A percentile compares a stretch with the other conserved stretches of the same genome.
These are phyloP conservation scores for Hypoxylon crocopeplum DNA, from an alignment of 495 filamentous ascomycete species.

Conservation along the genomic window DNA sequence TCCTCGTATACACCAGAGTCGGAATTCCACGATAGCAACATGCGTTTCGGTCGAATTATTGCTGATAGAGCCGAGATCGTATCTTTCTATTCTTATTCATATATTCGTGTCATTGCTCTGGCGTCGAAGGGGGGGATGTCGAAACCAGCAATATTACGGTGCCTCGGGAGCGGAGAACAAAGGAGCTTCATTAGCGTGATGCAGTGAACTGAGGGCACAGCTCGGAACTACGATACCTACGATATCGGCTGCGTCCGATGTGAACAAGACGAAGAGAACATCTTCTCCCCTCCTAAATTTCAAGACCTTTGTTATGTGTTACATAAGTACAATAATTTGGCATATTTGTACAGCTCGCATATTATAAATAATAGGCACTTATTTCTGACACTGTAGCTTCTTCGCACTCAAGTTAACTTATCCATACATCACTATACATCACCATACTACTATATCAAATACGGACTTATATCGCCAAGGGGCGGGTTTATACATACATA, in stretches of 20 bases:
- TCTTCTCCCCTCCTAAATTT: too few species aligned
- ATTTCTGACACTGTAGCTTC: too few species aligned
- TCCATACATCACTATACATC: background rate
- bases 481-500: background rate
- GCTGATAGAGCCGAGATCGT: background rate
- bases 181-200: background rate
- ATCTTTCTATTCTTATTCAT: background rate
- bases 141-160: too few species aligned
- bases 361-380: too few species aligned
- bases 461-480: background rate
- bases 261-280: too few species aligned
- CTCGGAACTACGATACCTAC: conserved; percentile 9
- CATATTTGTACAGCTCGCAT: background rate
- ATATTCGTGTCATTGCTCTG: conserved; percentile 3
- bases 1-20: background rate
- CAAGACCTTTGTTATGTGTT: too few species aligned
- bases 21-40: background rate
- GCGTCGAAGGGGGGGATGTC: too few species aligned
- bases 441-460: background rate
- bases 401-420: background rate
- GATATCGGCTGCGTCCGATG: conserved; percentile 24
- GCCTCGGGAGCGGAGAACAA: background rate
- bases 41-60: background rate
- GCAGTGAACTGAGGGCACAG: too few species aligned
- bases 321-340: background rate